These are phyloP conservation scores for Venturiaceae sp. DNA, from an alignment of 2,329 filamentous ascomycete genomes.

Conservation along the genomic window DNA sequence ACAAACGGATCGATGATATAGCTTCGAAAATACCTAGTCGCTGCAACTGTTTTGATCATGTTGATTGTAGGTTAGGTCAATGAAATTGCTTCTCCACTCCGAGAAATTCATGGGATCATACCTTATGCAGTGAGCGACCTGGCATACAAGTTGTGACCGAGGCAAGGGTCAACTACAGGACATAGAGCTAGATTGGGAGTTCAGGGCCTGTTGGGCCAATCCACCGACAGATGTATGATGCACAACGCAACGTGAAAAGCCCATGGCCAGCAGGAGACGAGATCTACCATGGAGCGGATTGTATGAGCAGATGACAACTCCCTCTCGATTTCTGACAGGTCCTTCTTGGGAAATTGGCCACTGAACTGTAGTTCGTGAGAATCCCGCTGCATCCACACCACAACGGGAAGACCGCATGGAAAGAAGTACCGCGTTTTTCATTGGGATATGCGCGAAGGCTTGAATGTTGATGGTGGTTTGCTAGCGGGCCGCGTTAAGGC, in stretches of 20 bases:
- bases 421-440: no score
- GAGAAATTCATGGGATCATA: background rate
- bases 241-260: background rate
- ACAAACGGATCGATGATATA: background rate
- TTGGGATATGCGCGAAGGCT: no score
- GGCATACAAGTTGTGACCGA: no score
- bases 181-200: no score
- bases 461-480: background rate
- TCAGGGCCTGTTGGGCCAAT: no score
- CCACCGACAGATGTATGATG: no score
- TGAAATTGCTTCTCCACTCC: background rate
- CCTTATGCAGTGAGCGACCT: no score
- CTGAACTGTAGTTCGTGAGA: background rate
- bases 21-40: background rate
- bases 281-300: background rate
- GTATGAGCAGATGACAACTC: no score
- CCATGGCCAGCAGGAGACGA: background rate
- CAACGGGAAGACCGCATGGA: no score
- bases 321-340: background rate
- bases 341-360: background rate
- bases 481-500: no score
- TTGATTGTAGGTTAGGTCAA: background rate
- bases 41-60: background rate
- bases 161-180: no score
- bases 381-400: no score